A percentile compares a stretch with the other conserved stretches of the same genome.
These are phyloP conservation scores for Camillea tinctor DNA, from an alignment of 2,329 filamentous ascomycete species.

Conservation along the genomic window DNA sequence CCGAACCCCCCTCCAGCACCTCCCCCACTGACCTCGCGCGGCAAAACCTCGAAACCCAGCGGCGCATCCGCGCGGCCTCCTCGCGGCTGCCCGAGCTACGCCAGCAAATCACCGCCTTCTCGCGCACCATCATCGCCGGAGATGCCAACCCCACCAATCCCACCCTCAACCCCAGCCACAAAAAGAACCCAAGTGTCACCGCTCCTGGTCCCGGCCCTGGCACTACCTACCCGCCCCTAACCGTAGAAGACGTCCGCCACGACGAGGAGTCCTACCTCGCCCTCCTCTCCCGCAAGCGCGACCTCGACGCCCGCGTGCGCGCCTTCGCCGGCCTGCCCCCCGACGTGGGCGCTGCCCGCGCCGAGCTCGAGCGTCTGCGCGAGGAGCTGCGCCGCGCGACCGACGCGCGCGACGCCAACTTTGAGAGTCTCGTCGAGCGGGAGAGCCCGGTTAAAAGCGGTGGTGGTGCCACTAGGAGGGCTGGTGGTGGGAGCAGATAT, in stretches of 20 bases:
- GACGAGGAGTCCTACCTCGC: slow-evolving; percentile 59
- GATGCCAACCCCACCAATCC: slow-evolving; percentile 3
- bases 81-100: slow-evolving; percentile 67
- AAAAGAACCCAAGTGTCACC: no score
- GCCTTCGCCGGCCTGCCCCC: slow-evolving; percentile 72
- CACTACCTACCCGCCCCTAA: slow-evolving; percentile 23
- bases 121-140: slow-evolving; percentile 26
- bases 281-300: slow-evolving; percentile 57
- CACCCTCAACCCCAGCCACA: background rate
- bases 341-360: slow-evolving; percentile 65
- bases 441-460: slow-evolving; percentile 49
- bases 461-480: slow-evolving; percentile 37
- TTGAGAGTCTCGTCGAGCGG: slow-evolving; percentile 68
- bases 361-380: slow-evolving; percentile 67
- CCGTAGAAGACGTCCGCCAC: slow-evolving; percentile 56
- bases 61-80: slow-evolving; percentile 65
- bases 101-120: slow-evolving; percentile 49
- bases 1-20: background rate
- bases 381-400: slow-evolving; percentile 61
- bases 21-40: slow-evolving; percentile 54
- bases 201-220: no score
- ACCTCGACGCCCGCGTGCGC: slow-evolving; percentile 60
- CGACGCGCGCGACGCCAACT: slow-evolving; percentile 66
- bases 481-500: slow-evolving; percentile 8
- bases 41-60: slow-evolving; percentile 72